Percentiles rank a stretch among this genome's conserved stretches.
phyloP scores from a whole-genome alignment of 2,329 filamentous ascomycete species.

The Calonectria pauciramosa region DNA sequence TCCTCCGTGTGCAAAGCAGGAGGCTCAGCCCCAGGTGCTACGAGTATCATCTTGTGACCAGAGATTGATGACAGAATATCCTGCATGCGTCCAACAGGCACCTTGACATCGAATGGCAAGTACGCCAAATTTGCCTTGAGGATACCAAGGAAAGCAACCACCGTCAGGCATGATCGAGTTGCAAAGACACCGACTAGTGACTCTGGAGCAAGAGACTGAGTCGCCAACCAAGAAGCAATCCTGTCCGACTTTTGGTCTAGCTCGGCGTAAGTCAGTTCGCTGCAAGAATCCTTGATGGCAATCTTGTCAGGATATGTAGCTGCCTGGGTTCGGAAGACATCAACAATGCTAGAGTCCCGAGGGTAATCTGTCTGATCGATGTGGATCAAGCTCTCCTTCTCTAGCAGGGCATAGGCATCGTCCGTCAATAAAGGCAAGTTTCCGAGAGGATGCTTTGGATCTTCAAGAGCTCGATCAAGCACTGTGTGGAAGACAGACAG shows the following conservation, averaged over 20 bases:
- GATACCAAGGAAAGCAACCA: conserved; percentile 30
- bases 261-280: conserved; percentile 35
- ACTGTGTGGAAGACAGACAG: neutral
- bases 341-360: neutral
- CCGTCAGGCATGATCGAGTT: conserved; percentile 16
- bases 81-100: conserved; percentile 19
- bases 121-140: conserved; percentile 37
- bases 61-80: conserved; percentile 18
- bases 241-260: conserved; percentile 33
- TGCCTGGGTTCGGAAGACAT: neutral
- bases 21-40: neutral
- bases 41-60: conserved; percentile 12
- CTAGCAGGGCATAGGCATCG: neutral
- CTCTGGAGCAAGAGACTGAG: neutral
- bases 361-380: neutral
- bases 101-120: conserved; percentile 33
- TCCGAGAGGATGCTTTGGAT: neutral
- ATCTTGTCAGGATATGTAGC: neutral
- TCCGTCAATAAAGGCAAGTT: neutral
- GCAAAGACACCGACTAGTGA: conserved; percentile 25
- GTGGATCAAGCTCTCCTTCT: neutral
- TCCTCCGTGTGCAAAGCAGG: neutral
- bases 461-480: neutral
- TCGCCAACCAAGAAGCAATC: neutral
- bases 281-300: neutral